phyloP scores from a whole-genome alignment of 75 land plant species.

The Picea glauca region DNA sequence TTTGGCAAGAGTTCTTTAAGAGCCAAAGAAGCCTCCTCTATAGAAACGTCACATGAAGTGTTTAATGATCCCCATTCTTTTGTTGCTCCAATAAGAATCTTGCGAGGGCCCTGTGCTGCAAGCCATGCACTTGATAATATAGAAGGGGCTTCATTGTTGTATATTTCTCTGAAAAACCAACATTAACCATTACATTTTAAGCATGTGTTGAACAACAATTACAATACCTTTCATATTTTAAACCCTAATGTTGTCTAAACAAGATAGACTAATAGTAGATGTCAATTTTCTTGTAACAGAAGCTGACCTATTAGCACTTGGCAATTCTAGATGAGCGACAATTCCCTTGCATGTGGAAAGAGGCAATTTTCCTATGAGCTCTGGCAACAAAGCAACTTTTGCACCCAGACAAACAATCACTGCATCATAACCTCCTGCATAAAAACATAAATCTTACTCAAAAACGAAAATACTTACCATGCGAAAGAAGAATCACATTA shows the following conservation, averaged over 20 bases:
- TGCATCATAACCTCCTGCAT: conserved; percentile 69
- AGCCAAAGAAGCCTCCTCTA: conserved; percentile 58
- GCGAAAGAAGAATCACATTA: too few species aligned
- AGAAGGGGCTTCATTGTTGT: conserved; percentile 54
- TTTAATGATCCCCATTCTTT: conserved; percentile 77
- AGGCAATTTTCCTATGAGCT: conserved; percentile 82
- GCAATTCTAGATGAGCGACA: conserved; percentile 57
- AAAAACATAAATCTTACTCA: not conserved
- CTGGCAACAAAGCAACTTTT: conserved; percentile 61
- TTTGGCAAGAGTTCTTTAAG: conserved; percentile 70
- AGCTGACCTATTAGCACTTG: conserved; percentile 42
- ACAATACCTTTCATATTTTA: not conserved
- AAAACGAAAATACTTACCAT: too few species aligned
- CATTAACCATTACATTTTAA: not conserved
- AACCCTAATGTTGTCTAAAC: not conserved
- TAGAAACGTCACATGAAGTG: conserved; percentile 34
- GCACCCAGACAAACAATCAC: conserved; percentile 92
- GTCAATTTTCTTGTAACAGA: not conserved
- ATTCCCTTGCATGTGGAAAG: conserved; percentile 87
- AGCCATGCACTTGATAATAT: conserved; percentile 90
- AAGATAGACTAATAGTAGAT: not conserved
- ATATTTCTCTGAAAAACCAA: conserved; percentile 42
- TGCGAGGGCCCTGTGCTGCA: conserved; percentile 70
- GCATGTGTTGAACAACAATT: not conserved
- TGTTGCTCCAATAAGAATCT: conserved; percentile 79